Base-by-base conservation (phyloP, 306 rosid species). In the Casuarina glauca region DNA sequence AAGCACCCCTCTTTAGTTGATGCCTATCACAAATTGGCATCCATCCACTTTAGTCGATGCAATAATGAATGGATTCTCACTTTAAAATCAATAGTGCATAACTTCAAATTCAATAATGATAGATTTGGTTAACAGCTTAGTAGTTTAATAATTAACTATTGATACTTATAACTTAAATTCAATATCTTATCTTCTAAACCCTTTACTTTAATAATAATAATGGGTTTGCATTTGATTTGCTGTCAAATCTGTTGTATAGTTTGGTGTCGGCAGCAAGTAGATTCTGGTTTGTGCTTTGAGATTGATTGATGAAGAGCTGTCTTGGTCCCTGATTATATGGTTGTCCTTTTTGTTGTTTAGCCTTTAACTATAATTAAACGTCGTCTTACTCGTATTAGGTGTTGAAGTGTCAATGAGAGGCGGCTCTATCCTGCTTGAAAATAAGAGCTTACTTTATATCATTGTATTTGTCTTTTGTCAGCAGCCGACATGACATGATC, bases 371-470 rank as follows among this genome's bases (percentile, higher is more conserved):
- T 12, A 48, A 58, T 17, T 26, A 32, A 35, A 35, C 1, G 51
- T 9, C 44, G 58, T 55, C 63, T 15, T 39, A 64, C 53, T 15
- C 60, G 70, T 43, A 9, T 5, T 67, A 4, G 79, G 48, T 63
- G 63, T 20, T 64, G 15, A 15, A 8, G 1, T 72, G 73, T 76
- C 87, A 73, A 74, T 62, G 74, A 74, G 70, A 48, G 38, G 75
- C 41, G n/a, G 16, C 45, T n/a, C 15, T 35, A 46, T 49, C n/a
- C 82, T 69, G 11, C 81, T 6, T 63, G 9, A 76, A 80, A 81
- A 75, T 55, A 73, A 58, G 85, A 78, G 83, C 53, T 38, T 19
- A 7, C 44, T 72, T 78, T 76, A 69, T 76, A 70, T 80, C 74
- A 53, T 16, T 80, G 39, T 80, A 66, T 75, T 49, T 69, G 81